Conservation (phyloP, 768 basidiomycete genomes). For the Tricholoma saponaceum region DNA sequence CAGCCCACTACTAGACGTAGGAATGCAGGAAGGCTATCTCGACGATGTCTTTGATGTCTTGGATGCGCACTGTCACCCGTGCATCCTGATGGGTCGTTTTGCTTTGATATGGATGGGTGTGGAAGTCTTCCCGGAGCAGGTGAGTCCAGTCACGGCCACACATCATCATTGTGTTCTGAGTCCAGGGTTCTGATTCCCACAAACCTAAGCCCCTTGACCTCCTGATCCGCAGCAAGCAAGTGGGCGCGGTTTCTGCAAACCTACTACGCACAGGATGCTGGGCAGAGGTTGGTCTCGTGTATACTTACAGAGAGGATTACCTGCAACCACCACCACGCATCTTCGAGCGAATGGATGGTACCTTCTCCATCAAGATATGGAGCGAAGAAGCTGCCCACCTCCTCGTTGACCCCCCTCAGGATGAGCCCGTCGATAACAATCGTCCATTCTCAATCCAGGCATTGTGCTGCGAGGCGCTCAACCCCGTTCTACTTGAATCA, state of each 20-base stretch:
- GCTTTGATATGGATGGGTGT: slow-evolving; percentile 14
- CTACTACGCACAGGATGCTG: slow-evolving; percentile 11
- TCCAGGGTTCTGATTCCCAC: slow-evolving; percentile 1
- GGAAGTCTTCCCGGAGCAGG: slow-evolving; percentile 6
- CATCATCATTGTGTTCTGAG: not conserved
- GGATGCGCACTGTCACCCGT: slow-evolving; percentile 12
- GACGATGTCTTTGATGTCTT: no score
- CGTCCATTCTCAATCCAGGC: not conserved
- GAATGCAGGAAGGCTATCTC: slow-evolving; percentile 6
- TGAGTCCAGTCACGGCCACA: slow-evolving; percentile 11
- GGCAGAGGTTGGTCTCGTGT: slow-evolving; percentile 5
- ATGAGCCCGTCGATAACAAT: slow-evolving; percentile 1
- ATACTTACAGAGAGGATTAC: slow-evolving; percentile 11
- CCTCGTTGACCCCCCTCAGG: slow-evolving; percentile 3
- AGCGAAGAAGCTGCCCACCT: slow-evolving; percentile 5
- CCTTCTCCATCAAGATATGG: slow-evolving; percentile 11
- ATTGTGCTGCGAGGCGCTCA: slow-evolving; percentile 11
- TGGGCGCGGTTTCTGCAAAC: slow-evolving; percentile 9
- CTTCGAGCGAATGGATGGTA: slow-evolving; percentile 12
- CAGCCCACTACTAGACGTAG: not conserved
- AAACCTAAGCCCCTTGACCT: slow-evolving; percentile 11
- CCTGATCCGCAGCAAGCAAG: slow-evolving; percentile 11
- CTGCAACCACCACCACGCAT: not conserved
- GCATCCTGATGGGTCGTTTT: slow-evolving; percentile 13
- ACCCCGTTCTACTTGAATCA: slow-evolving; percentile 13